Percentiles rank a stretch among this genome's conserved stretches.
phyloP scores from a whole-genome alignment of 2,329 filamentous ascomycete genomes.

The Diaporthe batatas region DNA sequence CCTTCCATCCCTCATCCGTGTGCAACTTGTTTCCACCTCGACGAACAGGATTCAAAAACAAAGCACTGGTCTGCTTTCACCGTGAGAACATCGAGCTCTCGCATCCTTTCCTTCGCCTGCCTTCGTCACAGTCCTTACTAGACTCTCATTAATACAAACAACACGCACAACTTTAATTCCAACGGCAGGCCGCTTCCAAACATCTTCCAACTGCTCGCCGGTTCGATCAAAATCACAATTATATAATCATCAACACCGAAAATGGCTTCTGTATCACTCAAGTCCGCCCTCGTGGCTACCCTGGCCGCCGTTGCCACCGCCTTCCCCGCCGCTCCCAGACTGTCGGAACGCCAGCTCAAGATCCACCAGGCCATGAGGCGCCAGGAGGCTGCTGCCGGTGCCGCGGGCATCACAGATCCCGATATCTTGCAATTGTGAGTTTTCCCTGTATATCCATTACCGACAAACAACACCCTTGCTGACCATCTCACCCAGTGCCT shows the following conservation, averaged over 20 bases:
- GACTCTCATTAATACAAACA: constrained; percentile 49
- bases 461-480: not conserved
- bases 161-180: constrained; percentile 46
- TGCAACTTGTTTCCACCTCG: constrained; percentile 49
- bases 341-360: constrained; percentile 59
- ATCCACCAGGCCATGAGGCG: constrained; percentile 64
- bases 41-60: constrained; percentile 47
- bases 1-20: constrained; percentile 42
- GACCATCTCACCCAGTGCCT: constrained; percentile 62
- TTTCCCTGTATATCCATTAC: no score
- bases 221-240: constrained; percentile 42
- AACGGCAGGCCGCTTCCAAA: constrained; percentile 57
- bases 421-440: constrained; percentile 72
- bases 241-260: constrained; percentile 46
- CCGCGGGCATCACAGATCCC: constrained; percentile 63
- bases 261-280: constrained; percentile 61
- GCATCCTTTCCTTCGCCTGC: constrained; percentile 48
- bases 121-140: constrained; percentile 42
- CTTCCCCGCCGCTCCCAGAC: constrained; percentile 59
- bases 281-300: constrained; percentile 58
- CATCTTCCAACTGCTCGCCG: constrained; percentile 41
- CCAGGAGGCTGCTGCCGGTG: constrained; percentile 63
- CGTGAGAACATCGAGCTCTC: constrained; percentile 53
- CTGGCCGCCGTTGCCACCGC: constrained; percentile 62
- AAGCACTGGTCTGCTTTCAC: constrained; percentile 67